Evolutionary conservation across 2,329 filamentous ascomycete species (phyloP).

Genomic region (Cryoendolithus antarcticus): DNA sequence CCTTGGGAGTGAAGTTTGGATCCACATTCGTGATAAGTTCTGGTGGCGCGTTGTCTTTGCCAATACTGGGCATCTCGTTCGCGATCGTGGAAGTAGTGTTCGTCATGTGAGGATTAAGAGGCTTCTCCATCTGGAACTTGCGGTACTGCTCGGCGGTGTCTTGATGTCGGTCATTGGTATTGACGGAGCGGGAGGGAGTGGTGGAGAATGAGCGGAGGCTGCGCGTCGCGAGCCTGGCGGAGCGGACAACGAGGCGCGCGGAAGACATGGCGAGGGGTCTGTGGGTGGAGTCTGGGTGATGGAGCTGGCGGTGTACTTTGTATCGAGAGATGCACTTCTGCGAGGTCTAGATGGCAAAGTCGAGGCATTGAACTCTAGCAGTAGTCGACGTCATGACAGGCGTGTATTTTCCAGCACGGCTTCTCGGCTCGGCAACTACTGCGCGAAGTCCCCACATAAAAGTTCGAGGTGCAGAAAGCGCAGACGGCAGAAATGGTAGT

Average conservation of each 20-base stretch:
- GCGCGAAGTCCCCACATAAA: too few species aligned
- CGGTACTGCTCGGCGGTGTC: conserved; percentile 43
- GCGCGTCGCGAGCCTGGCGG: conserved; percentile 29
- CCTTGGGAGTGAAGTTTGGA: conserved; percentile 44
- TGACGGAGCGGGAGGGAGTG: conserved; percentile 25
- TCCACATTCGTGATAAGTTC: conserved; percentile 48
- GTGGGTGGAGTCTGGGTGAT: conserved; percentile 1
- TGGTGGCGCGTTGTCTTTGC: conserved; percentile 44
- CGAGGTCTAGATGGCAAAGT: too few species aligned
- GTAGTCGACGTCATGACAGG: too few species aligned
- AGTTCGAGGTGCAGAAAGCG: too few species aligned
- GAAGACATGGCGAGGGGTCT: conserved; percentile 30
- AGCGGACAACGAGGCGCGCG: conserved; percentile 33
- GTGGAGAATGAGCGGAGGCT: conserved; percentile 28
- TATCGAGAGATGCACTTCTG: too few species aligned
- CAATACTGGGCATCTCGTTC: conserved; percentile 50
- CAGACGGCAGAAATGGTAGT: too few species aligned
- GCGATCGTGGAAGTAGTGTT: conserved; percentile 52
- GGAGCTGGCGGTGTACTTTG: background rate
- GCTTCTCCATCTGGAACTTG: conserved; percentile 44
- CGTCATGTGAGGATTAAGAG: conserved; percentile 49
- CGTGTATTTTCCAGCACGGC: too few species aligned
- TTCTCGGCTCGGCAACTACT: too few species aligned
- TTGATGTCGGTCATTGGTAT: conserved; percentile 37
- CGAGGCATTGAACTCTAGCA: too few species aligned